Evolutionary conservation across 176 grass and related monocot genomes (phyloP), one percentile per base, ranked within the genome.

Genomic region (Puccinellia tenuiflora): DNA sequence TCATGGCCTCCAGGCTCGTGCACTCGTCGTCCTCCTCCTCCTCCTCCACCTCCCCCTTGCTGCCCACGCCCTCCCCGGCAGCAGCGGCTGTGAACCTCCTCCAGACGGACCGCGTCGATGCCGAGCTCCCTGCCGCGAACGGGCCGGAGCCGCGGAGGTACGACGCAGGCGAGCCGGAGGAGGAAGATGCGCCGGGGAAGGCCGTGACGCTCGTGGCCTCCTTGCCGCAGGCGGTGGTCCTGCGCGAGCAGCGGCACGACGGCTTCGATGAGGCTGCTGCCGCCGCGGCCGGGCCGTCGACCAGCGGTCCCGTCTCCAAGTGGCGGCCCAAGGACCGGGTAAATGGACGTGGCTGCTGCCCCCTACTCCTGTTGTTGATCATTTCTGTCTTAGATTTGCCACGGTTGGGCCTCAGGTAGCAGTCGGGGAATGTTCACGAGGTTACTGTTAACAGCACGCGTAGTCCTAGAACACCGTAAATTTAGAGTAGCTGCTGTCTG

Each of bases 271-370:
- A 96, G 46, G 91, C 88, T 3, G 77, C 78, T 0, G 87, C 84
- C 5, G 75, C 82, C 0, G 85, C 86, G 12, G 80, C 80, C 3
- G 96, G 89, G 18, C 91, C 93, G 0, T 92, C 91, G 0, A 90
- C 92, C 28, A 93, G 88, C 24, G 97, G 96, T 7, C 83, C 92
- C 34, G 97, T 99, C 73, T 96, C 93, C 63, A 99, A 99, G 63
- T 99, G 97, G 97, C 86, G 97, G 2, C 91, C 85, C 14, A 99
- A 96, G 78, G 97, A 99, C 73, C 68, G 93, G 93, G 97, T 99
- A 94, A 90, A 79, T 59, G 84, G 75, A 75, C 29, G 18, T 24
- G 15, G 42, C 79, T 86, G 9, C 2, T 64, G 20, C 47, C 54
- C 25, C 31, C 10, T 62, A 16, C 33, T 69, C n/a, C 34, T 50